Base-by-base conservation (phyloP, 164 flowering plant species). In the Nymphaea thermarum region DNA sequence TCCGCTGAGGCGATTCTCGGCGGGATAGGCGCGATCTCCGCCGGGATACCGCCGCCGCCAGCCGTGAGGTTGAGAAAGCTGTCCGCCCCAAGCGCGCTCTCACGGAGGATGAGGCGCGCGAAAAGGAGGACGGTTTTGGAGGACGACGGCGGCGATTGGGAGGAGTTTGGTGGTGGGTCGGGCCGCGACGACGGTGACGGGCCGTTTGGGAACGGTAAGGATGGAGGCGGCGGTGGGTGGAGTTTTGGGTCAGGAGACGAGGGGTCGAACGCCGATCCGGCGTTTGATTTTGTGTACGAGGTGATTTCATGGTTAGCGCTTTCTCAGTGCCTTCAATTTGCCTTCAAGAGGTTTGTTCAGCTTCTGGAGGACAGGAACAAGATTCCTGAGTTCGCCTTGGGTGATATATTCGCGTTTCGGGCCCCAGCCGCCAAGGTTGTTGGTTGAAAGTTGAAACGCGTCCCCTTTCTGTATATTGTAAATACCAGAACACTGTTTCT, bases 291-390 rank as follows among this genome's bases (percentile, higher is more conserved):
- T 68, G 81, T 93, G 3, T 86, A 90, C 67, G 91, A 85, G 83
- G 96, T 93, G 68, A 62, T 93, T 10, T 73, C 77, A 47, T 90
- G 93, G 96, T 86, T 90, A 53, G 94, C 78, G 6, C 77, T 93
- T 36, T 90, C 90, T 44, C 87, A 84, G 80, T 89, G 98, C 74
- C 71, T 87, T 81, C 92, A 85, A 61, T 93, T 88, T 67, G 89
- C 96, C 11, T 84, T 82, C 71, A 89, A 89, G 87, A 87, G 76
- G 75, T 73, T 88, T 59, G 73, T 77, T 47, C 79, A 84, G 18
- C 70, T 71, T 60, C 62, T 76, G 18, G 76, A 77, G 3, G 79
- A 68, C 63, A 77, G 88, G 68, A 87, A 80, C 71, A 92, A 87
- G 77, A 85, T 77, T 43, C 66, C 76, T 4, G 55, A 7, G 5